These are phyloP conservation scores for Hemileia vastatrix DNA, from an alignment of 1,284 basidiomycete species.

Conservation along the genomic window DNA sequence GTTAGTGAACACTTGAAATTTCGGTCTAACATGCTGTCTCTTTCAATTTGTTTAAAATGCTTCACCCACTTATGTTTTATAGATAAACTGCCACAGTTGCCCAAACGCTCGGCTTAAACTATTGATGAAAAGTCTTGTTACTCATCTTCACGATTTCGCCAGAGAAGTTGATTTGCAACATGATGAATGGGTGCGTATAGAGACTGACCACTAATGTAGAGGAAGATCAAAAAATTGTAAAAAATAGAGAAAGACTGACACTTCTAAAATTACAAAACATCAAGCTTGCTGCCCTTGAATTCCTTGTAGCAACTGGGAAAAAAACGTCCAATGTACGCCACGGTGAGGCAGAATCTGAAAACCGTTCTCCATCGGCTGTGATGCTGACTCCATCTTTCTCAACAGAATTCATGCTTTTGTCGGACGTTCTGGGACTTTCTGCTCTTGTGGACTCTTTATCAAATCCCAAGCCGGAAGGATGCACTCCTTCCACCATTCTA, in stretches of 20 bases:
- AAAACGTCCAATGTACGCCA: conserved; percentile 27
- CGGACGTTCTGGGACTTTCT: conserved; percentile 66
- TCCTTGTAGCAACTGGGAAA: conserved; percentile 21
- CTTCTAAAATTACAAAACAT: no score
- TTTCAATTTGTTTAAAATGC: background rate
- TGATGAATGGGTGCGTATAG: conserved; percentile 65
- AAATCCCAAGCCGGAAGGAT: conserved; percentile 54
- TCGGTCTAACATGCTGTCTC: background rate
- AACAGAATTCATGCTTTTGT: conserved; percentile 72
- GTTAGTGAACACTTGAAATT: background rate
- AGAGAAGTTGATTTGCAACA: conserved; percentile 64
- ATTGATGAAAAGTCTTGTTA: conserved; percentile 51
- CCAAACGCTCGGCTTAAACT: conserved; percentile 49
- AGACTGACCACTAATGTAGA: conserved; percentile 23
- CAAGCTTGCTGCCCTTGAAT: conserved; percentile 8
- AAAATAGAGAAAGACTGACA: conserved; percentile 23
- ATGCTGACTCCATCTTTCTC: conserved; percentile 47
- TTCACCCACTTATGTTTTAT: conserved; percentile 36
- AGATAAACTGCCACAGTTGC: conserved; percentile 43
- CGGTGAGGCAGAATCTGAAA: conserved; percentile 31
- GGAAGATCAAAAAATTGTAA: conserved; percentile 29
- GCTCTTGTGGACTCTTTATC: conserved; percentile 67
- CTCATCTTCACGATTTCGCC: conserved; percentile 62
- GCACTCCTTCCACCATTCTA: conserved; percentile 55
- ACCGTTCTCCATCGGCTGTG: conserved; percentile 35